Percentiles rank a stretch among this genome's conserved stretches.
phyloP scores from a whole-genome alignment of 345 rosid genomes.

The Citrus maxima region DNA sequence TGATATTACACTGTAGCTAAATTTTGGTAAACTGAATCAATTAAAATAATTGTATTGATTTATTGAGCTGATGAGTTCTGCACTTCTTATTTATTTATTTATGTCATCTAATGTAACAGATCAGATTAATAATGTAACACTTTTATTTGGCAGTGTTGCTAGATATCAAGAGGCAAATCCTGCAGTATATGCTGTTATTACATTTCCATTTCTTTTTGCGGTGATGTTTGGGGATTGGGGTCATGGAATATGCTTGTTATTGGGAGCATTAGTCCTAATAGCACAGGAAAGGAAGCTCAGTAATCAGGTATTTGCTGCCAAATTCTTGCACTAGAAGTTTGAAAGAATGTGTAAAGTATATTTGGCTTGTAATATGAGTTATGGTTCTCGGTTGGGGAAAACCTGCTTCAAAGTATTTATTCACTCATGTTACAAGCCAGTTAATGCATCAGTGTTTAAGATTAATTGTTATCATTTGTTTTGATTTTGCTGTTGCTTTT shows the following conservation, averaged over 20 bases:
- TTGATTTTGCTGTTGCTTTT: neutral
- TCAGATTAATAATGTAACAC: slow-evolving; percentile 19
- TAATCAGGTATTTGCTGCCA: slow-evolving; percentile 50
- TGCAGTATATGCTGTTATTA: slow-evolving; percentile 78
- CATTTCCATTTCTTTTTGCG: slow-evolving; percentile 97
- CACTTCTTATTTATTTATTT: neutral
- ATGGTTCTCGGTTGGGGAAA: neutral
- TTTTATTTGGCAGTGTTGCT: slow-evolving; percentile 74
- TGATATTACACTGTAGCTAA: neutral
- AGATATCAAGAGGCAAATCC: slow-evolving; percentile 98
- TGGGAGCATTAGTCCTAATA: slow-evolving; percentile 86
- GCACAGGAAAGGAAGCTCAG: slow-evolving; percentile 78
- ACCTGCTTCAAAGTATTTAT: neutral
- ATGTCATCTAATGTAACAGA: slow-evolving; percentile 8
- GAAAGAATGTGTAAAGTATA: neutral
- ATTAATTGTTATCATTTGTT: neutral
- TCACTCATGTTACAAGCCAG: neutral
- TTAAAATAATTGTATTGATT: neutral
- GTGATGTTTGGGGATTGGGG: slow-evolving; percentile 99
- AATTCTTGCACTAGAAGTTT: neutral
- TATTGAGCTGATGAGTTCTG: slow-evolving; percentile 16
- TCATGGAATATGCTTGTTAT: slow-evolving; percentile 92
- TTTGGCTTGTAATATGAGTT: neutral
- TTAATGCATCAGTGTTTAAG: neutral
- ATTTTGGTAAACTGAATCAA: slow-evolving; percentile 5